Percentiles rank a stretch among this genome's conserved stretches.
Conservation (phyloP, 2,329 filamentous ascomycete genomes). For the Teratosphaeriaceae sp. region DNA sequence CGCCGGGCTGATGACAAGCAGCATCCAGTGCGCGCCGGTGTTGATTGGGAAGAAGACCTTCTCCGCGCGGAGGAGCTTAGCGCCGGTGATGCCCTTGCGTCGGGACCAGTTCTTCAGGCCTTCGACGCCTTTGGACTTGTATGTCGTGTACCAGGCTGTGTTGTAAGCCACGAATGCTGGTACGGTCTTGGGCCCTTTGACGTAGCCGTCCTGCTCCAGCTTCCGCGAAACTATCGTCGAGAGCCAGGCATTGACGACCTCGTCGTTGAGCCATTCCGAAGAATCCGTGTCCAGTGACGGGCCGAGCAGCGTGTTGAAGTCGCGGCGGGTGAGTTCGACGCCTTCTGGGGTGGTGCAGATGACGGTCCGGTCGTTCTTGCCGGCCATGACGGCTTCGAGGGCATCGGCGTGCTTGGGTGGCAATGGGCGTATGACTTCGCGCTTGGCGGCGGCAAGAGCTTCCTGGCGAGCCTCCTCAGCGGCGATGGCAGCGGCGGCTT, state of each 20-base stretch:
- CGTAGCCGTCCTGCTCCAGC: conserved; percentile 50
- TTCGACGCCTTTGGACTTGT: conserved; percentile 46
- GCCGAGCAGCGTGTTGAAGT: conserved; percentile 55
- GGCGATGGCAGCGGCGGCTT: background rate
- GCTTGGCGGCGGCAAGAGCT: conserved; percentile 5
- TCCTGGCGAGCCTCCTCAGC: background rate
- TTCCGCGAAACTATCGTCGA: conserved; percentile 50
- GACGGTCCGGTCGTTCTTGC: conserved; percentile 10
- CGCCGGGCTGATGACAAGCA: conserved; percentile 59
- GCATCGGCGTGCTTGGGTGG: conserved; percentile 33
- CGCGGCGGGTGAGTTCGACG: conserved; percentile 45
- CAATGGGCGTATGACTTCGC: conserved; percentile 26
- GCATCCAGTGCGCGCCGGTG: conserved; percentile 60
- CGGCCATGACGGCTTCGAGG: conserved; percentile 30
- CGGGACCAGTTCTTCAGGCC: conserved; percentile 51
- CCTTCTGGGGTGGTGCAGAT: conserved; percentile 31
- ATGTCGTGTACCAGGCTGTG: conserved; percentile 58
- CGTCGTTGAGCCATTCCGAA: conserved; percentile 66
- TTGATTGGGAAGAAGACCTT: conserved; percentile 62
- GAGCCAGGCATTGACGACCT: conserved; percentile 63
- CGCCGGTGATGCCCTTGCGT: conserved; percentile 50
- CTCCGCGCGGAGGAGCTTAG: conserved; percentile 58
- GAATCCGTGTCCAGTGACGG: background rate
- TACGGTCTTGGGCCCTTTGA: conserved; percentile 40
- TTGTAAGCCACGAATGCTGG: conserved; percentile 58